Percentiles rank a stretch among this genome's conserved stretches.
Evolutionary conservation across 1,284 basidiomycete genomes (phyloP).

Genomic region (Sanguinoderma infundibulare): DNA sequence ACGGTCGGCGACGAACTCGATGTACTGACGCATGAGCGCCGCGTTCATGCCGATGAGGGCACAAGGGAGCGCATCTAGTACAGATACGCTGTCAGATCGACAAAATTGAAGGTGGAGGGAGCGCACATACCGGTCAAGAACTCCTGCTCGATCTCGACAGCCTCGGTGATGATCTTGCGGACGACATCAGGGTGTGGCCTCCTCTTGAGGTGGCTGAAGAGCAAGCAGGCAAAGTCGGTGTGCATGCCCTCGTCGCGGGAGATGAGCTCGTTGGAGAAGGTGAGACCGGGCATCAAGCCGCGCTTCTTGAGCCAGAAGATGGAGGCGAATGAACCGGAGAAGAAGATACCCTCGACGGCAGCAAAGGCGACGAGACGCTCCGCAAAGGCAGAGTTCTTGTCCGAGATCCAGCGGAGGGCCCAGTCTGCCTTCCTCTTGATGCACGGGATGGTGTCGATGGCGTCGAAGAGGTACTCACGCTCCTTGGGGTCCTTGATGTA

Average conservation of each 20-base stretch:
- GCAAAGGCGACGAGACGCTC: constrained; percentile 96
- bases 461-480: constrained; percentile 90
- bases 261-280: constrained; percentile 98
- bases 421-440: constrained; percentile 93
- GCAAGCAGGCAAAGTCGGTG: constrained; percentile 96
- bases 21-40: constrained; percentile 91
- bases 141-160: constrained; percentile 71
- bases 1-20: constrained; percentile 96
- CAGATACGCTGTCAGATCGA: neutral
- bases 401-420: constrained; percentile 94
- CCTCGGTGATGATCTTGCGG: constrained; percentile 66
- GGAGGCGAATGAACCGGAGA: constrained; percentile 92
- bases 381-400: constrained; percentile 83
- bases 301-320: constrained; percentile 99
- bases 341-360: constrained; percentile 99
- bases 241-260: constrained; percentile 98
- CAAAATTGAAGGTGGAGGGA: neutral
- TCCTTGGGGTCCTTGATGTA: constrained; percentile 92
- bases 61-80: constrained; percentile 70
- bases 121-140: constrained; percentile 56
- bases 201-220: constrained; percentile 86
- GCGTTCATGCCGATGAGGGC: constrained; percentile 86
- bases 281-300: constrained; percentile 96
- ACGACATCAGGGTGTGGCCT: constrained; percentile 86
- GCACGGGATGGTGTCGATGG: constrained; percentile 93